Percentiles rank a stretch among this genome's conserved stretches.
Conservation (phyloP, 768 basidiomycete species). For the Russula abietina region DNA sequence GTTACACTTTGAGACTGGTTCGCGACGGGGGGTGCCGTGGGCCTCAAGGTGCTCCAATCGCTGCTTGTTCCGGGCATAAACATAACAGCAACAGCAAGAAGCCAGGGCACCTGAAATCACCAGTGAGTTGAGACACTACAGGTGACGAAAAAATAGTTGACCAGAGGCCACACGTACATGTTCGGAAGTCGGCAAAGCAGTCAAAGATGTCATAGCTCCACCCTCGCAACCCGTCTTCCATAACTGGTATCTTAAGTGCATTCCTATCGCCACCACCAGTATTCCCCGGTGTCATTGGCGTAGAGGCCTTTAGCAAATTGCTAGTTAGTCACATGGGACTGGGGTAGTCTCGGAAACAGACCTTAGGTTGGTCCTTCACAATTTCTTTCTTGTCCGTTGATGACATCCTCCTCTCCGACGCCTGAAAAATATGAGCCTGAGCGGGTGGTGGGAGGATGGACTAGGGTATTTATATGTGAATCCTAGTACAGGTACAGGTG, state of each 20-base stretch:
- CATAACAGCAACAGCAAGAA: neutral
- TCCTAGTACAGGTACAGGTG: too few relatives aligned
- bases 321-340: neutral
- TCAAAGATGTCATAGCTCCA: slow-evolving; percentile 3
- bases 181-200: neutral
- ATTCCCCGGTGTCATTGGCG: neutral
- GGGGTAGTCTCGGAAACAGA: neutral
- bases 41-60: neutral
- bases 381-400: neutral
- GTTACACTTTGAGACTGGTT: neutral
- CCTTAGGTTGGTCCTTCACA: neutral
- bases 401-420: too few relatives aligned
- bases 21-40: neutral
- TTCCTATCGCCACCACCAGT: neutral
- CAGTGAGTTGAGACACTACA: neutral
- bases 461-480: too few relatives aligned
- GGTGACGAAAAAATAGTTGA: neutral
- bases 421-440: neutral
- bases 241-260: neutral
- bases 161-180: neutral
- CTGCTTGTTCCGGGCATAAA: neutral
- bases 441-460: too few relatives aligned
- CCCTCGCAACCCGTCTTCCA: neutral
- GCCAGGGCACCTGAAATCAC: neutral
- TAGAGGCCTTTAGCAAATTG: neutral